Conservation (phyloP, 257 asterid genomes). For the Solanum bulbocastanum region DNA sequence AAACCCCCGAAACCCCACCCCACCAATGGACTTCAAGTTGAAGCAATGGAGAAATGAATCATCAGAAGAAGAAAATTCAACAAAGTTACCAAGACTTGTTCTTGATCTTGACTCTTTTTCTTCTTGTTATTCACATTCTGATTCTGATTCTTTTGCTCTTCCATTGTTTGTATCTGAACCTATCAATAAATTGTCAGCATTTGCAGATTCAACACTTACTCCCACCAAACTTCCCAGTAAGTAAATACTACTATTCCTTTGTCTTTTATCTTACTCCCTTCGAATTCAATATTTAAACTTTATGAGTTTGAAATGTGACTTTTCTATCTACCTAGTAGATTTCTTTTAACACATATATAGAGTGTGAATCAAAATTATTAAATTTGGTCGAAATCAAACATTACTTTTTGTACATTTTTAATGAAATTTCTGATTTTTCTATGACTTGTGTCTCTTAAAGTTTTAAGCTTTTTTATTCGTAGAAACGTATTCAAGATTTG, state of each 20-base stretch:
- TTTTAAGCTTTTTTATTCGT: background rate
- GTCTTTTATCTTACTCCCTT: background rate
- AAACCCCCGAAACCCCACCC: background rate
- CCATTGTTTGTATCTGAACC: slow-evolving; percentile 65
- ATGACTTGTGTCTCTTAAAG: background rate
- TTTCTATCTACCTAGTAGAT: background rate
- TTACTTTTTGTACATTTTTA: background rate
- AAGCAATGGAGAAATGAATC: slow-evolving; percentile 59
- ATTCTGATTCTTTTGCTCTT: slow-evolving; percentile 21
- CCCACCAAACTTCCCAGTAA: slow-evolving; percentile 38
- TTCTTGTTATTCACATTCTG: background rate
- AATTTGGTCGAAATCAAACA: background rate
- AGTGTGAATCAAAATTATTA: background rate
- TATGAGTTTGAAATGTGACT: background rate
- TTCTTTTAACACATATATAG: background rate
- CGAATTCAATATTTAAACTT: background rate
- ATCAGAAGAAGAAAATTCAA: background rate
- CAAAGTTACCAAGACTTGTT: slow-evolving; percentile 39
- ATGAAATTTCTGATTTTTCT: background rate
- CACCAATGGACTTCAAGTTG: slow-evolving; percentile 58
- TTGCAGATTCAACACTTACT: slow-evolving; percentile 20
- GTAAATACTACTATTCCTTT: background rate
- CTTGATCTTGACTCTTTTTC: slow-evolving; percentile 13
- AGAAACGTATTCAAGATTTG: background rate
- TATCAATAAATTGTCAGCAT: slow-evolving; percentile 32